A percentile compares a stretch with the other conserved stretches of the same genome.
phyloP scores from a whole-genome alignment of 108 stramenopile genomes.

The Discostella stelligeroides region DNA sequence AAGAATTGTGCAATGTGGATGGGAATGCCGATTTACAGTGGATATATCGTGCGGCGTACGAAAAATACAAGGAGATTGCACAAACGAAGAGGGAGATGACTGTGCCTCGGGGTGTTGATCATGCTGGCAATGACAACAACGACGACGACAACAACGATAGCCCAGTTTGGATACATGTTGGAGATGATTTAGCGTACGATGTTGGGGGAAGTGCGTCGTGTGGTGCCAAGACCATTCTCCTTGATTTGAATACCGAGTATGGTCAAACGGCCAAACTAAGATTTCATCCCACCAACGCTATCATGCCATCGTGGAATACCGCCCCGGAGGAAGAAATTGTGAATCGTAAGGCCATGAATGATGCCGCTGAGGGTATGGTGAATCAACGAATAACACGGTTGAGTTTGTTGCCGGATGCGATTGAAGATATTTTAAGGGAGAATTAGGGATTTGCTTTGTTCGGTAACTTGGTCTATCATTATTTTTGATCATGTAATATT shows the following conservation, averaged over 20 bases:
- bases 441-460: no score
- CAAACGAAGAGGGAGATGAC: slow-evolving; percentile 53
- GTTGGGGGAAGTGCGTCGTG: slow-evolving; percentile 76
- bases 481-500: no score
- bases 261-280: slow-evolving; percentile 83
- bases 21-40: slow-evolving; percentile 81
- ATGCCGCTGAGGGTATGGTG: slow-evolving; percentile 70
- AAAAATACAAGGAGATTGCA: slow-evolving; percentile 72
- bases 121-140: no score
- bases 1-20: slow-evolving; percentile 66
- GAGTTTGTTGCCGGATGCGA: slow-evolving; percentile 76
- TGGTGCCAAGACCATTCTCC: slow-evolving; percentile 86
- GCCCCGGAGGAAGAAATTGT: slow-evolving; percentile 69
- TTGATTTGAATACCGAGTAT: slow-evolving; percentile 72
- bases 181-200: slow-evolving; percentile 90
- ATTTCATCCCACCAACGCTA: slow-evolving; percentile 57
- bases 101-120: slow-evolving; percentile 20
- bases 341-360: slow-evolving; percentile 76
- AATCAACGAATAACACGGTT: slow-evolving; percentile 64
- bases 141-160: slow-evolving; percentile 41
- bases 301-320: slow-evolving; percentile 76
- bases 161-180: slow-evolving; percentile 82
- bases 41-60: slow-evolving; percentile 86
- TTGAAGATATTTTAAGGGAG: slow-evolving; percentile 66
- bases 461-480: no score